Base-by-base conservation (phyloP, 2,329 filamentous ascomycete species). In the Penicillium sp. region DNA sequence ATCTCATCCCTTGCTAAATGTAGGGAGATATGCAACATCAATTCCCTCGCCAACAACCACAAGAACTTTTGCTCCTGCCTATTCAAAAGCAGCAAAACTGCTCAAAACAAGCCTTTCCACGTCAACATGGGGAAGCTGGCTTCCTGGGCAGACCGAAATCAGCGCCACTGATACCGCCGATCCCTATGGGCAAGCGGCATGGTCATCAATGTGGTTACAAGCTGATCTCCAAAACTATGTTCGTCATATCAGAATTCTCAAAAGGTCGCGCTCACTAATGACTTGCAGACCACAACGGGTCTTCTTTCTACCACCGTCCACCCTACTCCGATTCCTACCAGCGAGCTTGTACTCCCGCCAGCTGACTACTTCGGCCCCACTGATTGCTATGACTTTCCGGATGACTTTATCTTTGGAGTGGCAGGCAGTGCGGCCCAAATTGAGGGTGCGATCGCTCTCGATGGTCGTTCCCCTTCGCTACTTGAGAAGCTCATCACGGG, bases 281-380 rank as follows among this genome's bases (percentile, higher is more conserved):
- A 40, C 9, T 20, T 6, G 3, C 18, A 65, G 62, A 72, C 70
- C 1, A 59, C 69, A 15, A 66, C 69, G n/a, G 67, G 69, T 1
- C 58, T 78, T n/a, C 77, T 77, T 57, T 75, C 74, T 2, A 82
- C 82, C 0, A 85, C 83, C 0, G 82, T 83, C 2, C 75, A 72
- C 4, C 81, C 83, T 0, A 86, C 82, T 0, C 76, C 82, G 0
- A 69, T 86, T 1, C 79, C 82, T 0, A 81, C 74, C 1, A 79
- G 71, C 51, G 81, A 85, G 54, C 74, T 86, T 1, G 71, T 85
- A 6, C 73, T 84, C 0, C 84, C 83, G 0, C 83, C 84, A 0
- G 66, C 72, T 1, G 77, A 81, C 47, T 82, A 81, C 55, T 81
- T 82, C 53, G 73, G 72, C 0, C 76, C 80, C 0, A 65, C 58